Evolutionary conservation across 768 basidiomycete species (phyloP), one percentile per base, ranked within the genome.

Genomic region (Phaeotremella skinneri): DNA sequence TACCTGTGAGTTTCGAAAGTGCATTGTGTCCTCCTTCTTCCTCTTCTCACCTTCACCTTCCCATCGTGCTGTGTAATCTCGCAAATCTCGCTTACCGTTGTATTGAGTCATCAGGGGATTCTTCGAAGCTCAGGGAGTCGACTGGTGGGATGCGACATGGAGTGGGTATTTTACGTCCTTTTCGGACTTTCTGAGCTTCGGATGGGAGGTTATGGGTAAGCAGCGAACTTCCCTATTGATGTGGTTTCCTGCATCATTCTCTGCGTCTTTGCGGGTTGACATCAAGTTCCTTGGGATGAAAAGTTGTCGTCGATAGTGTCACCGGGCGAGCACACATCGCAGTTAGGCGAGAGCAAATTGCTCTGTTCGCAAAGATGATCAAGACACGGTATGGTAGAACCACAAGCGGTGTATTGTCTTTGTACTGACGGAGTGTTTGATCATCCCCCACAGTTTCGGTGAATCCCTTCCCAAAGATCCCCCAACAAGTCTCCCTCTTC

Each of bases 121-220:
- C 48, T 72, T 67, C 34, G 67, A 68, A 42, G 50, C 53, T 3
- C 43, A 56, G 4, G 59, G 55, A 13, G 58, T 60, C 29, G 68
- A 68, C 34, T 75, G 75, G 75, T 76, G 69, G 68, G 72, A 72
- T 34, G 68, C 70, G 43, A 73, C 73, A 58, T 76, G 70, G 64
- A 66, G 72, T 30, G 63, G 68, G 14, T 76, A 75, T 59, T 75
- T 75, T 51, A 56, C 63, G 5, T 67, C 72, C 1, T 76, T 76
- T 55, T 69, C 69, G 52, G 73, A 73, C 34, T 76, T 76, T 49
- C 65, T 76, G 7, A 63, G 70, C 2, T 75, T 75, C 49, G 74
- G 75, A 4, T 76, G 75, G 75, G 71, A 73, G 47, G 70, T 72
- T 16, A 72, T 76, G 72, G 61, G 71, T 73, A 43, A 63, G 71